Conservation (phyloP, 2,329 filamentous ascomycete genomes). For the Pseudogymnoascus sp. region DNA sequence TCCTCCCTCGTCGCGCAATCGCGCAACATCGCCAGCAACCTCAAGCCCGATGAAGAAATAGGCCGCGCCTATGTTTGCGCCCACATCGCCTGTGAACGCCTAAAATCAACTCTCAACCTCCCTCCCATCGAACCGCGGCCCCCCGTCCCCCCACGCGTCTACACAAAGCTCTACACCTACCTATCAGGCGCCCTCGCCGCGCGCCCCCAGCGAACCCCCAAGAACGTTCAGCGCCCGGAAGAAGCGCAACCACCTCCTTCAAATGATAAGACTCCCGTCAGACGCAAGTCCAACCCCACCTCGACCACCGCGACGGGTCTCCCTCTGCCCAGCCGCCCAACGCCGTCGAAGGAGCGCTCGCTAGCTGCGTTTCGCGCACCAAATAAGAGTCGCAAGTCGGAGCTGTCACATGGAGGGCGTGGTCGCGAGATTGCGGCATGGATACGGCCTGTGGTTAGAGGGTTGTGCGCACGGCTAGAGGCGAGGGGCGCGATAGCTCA, state of each 20-base stretch:
- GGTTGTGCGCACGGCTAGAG: conserved; percentile 53
- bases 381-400: conserved; percentile 17
- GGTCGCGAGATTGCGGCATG: conserved; percentile 44
- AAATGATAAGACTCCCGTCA: conserved; percentile 6
- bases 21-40: conserved; percentile 62
- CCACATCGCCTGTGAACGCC: conserved; percentile 78
- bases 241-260: not conserved
- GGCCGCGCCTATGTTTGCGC: conserved; percentile 78
- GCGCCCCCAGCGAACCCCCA: conserved; percentile 23
- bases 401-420: conserved; percentile 18
- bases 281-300: conserved; percentile 21
- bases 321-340: conserved; percentile 24
- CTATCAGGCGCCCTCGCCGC: conserved; percentile 63
- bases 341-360: conserved; percentile 39
- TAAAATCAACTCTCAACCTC: conserved; percentile 68
- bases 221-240: conserved; percentile 15
- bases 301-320: not conserved
- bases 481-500: conserved; percentile 59
- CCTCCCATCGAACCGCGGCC: conserved; percentile 68
- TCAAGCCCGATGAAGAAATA: conserved; percentile 82
- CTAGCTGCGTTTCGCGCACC: conserved; percentile 32
- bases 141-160: conserved; percentile 70
- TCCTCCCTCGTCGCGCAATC: conserved; percentile 72
- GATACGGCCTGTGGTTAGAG: conserved; percentile 61
- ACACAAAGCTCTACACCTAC: conserved; percentile 75